Evolutionary conservation across 331 rosid species (phyloP), one percentile per base, ranked within the genome.

Genomic region (Prunus yedoensis): DNA sequence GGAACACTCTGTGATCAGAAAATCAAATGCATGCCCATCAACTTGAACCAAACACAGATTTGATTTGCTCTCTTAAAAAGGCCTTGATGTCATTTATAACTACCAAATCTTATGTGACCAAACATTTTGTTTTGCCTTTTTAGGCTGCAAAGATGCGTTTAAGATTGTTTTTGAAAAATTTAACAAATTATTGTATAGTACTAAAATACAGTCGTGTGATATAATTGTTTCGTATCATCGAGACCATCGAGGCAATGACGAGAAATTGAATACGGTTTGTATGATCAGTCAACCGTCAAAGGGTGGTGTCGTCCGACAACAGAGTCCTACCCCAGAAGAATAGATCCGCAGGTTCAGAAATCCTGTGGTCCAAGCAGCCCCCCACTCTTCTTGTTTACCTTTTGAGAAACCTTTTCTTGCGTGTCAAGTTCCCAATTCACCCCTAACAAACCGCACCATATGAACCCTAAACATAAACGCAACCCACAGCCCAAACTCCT

Each of bases 301-400:
- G 52, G 15, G 4, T 14, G 17, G 43, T 38, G 13, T 47, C 16
- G 6, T 56, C 6, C 23, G 35, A 25, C 3, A 58, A 23, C 8
- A 4, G 7, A 58, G 64, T 58, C 35, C 64, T 1, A 23, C 64
- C 35, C 35, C 7, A 9, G 5, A 23, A 51, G 16, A 2, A 52
- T 17, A 65, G 70, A 65, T 65, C 70, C 70, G 70, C 50, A n/a
- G 50, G 70, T 65, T 65, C 70, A 38, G 69, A 65, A 38, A 65
- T n/a, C 50, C 3, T 2, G 51, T 65, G 50, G 28, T 35, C 50
- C 69, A 35, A n/a, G 17, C 21, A 17, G 23, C 14, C 50, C 27
- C 70, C 21, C 23, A 4, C 8, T 3, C 23, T 30, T 62, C 46
- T 6, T 35, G 49, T 10, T 17, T 38, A 6, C 25, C n/a, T 35